phyloP scores from a whole-genome alignment of 768 basidiomycete species.

The Leucosporidium creatinivorum region DNA sequence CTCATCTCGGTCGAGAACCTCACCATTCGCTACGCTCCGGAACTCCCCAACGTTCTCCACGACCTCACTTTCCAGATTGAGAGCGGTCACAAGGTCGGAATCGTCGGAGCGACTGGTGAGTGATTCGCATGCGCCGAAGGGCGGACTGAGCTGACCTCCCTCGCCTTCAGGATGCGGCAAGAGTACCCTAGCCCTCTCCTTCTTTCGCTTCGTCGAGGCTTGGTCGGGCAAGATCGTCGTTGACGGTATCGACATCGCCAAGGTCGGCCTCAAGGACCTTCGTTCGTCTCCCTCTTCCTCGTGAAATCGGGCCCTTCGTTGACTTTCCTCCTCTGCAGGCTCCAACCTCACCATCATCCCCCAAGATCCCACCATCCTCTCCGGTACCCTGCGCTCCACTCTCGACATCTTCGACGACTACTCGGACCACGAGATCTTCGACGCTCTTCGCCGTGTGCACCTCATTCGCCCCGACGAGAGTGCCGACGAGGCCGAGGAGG shows the following conservation, averaged over 20 bases:
- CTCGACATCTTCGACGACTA: slow-evolving; percentile 37
- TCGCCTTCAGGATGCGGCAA: slow-evolving; percentile 47
- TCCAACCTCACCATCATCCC: slow-evolving; percentile 5
- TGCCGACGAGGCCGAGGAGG: slow-evolving; percentile 18
- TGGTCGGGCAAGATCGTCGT: slow-evolving; percentile 39
- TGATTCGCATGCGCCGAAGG: background rate
- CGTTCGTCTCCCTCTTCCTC: slow-evolving; percentile 55
- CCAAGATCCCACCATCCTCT: slow-evolving; percentile 31
- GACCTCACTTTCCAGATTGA: slow-evolving; percentile 43
- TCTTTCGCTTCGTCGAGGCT: slow-evolving; percentile 48
- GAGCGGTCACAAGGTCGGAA: slow-evolving; percentile 44
- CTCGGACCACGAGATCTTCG: slow-evolving; percentile 38
- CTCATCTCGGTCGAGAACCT: slow-evolving; percentile 40
- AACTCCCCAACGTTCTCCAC: slow-evolving; percentile 46
- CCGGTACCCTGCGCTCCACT: slow-evolving; percentile 62
- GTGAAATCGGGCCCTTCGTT: background rate
- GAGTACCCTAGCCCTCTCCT: slow-evolving; percentile 42
- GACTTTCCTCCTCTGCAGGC: background rate
- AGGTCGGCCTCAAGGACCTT: slow-evolving; percentile 50
- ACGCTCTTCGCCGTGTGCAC: slow-evolving; percentile 35
- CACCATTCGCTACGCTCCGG: slow-evolving; percentile 76
- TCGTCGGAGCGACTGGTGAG: slow-evolving; percentile 34
- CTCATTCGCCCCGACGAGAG: slow-evolving; percentile 26
- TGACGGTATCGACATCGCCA: slow-evolving; percentile 45
- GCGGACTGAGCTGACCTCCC: background rate